Conservation (phyloP, 768 basidiomycete species). For the Trichaptum fuscoviolaceum region DNA sequence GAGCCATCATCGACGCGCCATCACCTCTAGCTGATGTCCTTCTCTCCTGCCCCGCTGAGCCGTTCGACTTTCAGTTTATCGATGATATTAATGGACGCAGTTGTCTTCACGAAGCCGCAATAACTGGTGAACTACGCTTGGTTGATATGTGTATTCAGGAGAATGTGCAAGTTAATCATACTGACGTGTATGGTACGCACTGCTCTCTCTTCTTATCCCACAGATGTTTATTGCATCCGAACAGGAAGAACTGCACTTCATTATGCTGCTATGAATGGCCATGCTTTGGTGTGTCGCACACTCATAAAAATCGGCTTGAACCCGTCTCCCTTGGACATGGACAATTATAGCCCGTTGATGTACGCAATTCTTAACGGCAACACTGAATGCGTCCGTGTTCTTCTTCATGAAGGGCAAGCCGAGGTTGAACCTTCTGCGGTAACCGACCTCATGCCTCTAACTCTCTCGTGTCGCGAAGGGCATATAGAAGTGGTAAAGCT, state of each 20-base stretch:
- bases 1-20: slow-evolving; percentile 79
- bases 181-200: slow-evolving; percentile 72
- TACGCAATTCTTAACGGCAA: slow-evolving; percentile 89
- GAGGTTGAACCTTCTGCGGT: slow-evolving; percentile 49
- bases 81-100: slow-evolving; percentile 97
- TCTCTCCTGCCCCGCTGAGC: slow-evolving; percentile 53
- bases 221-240: not conserved
- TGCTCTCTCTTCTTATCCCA: not conserved
- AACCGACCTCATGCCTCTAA: slow-evolving; percentile 78
- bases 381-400: slow-evolving; percentile 75
- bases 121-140: slow-evolving; percentile 72
- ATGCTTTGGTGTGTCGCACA: slow-evolving; percentile 65
- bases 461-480: slow-evolving; percentile 87
- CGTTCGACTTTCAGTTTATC: slow-evolving; percentile 87
- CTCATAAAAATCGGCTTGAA: slow-evolving; percentile 67
- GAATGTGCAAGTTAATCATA: slow-evolving; percentile 62
- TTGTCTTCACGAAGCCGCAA: slow-evolving; percentile 89
- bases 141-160: slow-evolving; percentile 76
- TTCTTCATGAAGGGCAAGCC: slow-evolving; percentile 69
- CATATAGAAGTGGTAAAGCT: slow-evolving; percentile 78
- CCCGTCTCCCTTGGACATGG: slow-evolving; percentile 75
- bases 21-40: slow-evolving; percentile 69
- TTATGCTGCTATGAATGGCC: slow-evolving; percentile 94
- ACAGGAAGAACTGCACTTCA: slow-evolving; percentile 74
- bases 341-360: slow-evolving; percentile 90